Percentiles rank a stretch among this genome's conserved stretches.
These are phyloP conservation scores for Arxiozyma bovina DNA, from an alignment of 1,139 yeast genomes.

Conservation along the genomic window DNA sequence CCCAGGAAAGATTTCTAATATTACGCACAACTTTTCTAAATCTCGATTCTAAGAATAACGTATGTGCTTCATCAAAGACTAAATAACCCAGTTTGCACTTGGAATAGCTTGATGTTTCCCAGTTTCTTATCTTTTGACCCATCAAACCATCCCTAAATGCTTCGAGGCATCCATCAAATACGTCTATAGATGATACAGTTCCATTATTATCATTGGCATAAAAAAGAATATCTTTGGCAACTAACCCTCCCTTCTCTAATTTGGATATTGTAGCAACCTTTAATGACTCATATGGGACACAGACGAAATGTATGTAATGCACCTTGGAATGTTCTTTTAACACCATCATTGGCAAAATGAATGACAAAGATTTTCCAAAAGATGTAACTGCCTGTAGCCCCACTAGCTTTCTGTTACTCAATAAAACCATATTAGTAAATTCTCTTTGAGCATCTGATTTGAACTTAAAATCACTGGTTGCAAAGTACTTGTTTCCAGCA, in stretches of 20 bases:
- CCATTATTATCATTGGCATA: no score
- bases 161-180: not conserved
- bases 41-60: not conserved
- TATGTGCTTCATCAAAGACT: constrained; percentile 1
- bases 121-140: not conserved
- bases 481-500: not conserved
- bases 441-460: not conserved
- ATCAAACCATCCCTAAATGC: not conserved
- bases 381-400: not conserved
- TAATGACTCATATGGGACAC: not conserved
- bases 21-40: not conserved
- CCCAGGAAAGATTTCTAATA: not conserved
- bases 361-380: constrained; percentile 1
- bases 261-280: not conserved
- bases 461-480: not conserved
- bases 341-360: not conserved
- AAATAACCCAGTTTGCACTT: not conserved
- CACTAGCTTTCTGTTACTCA: not conserved
- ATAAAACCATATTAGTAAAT: not conserved
- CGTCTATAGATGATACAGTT: not conserved
- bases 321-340: not conserved
- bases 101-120: not conserved
- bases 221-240: not conserved
- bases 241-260: not conserved
- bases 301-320: not conserved